Percentiles rank a stretch among this genome's conserved stretches.
Conservation (phyloP, 352 stramenopile genomes). For the Phytophthora cactorum region DNA sequence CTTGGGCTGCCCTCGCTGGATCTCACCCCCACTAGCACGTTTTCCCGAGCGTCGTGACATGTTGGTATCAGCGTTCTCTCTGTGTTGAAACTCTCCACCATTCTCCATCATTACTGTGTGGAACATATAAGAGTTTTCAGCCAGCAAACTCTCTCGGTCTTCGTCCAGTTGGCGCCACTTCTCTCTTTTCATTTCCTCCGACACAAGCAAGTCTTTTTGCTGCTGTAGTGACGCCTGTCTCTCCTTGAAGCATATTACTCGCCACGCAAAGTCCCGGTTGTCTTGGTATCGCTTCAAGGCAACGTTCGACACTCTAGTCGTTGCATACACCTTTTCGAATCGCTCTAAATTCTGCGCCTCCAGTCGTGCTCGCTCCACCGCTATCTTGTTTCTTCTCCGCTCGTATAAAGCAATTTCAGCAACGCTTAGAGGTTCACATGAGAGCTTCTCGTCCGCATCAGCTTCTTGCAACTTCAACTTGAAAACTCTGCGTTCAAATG, state of each 20-base stretch:
- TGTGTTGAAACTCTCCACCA: not conserved
- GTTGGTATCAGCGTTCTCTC: not conserved
- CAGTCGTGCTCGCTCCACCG: slow-evolving; percentile 11
- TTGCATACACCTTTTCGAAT: slow-evolving; percentile 20
- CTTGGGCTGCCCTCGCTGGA: not conserved
- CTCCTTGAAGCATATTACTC: slow-evolving; percentile 25
- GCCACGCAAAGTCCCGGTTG: slow-evolving; percentile 16
- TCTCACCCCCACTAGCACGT: not conserved
- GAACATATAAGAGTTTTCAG: slow-evolving; percentile 24
- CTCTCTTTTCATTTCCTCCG: slow-evolving; percentile 2
- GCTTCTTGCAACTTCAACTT: slow-evolving; percentile 33
- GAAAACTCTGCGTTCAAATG: slow-evolving; percentile 27
- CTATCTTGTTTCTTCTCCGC: slow-evolving; percentile 5
- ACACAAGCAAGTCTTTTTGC: slow-evolving; percentile 6
- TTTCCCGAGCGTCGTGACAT: not conserved
- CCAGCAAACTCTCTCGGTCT: slow-evolving; percentile 14
- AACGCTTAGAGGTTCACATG: not conserved
- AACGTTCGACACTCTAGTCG: not conserved
- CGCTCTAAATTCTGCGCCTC: slow-evolving; percentile 21
- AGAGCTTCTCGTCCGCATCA: slow-evolving; percentile 16
- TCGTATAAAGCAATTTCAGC: slow-evolving; percentile 5
- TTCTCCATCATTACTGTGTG: slow-evolving; percentile 26
- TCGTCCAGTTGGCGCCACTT: slow-evolving; percentile 11
- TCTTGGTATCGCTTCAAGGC: slow-evolving; percentile 22
- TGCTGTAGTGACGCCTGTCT: slow-evolving; percentile 14